Percentiles rank a stretch among this genome's conserved stretches.
Conservation (phyloP, 352 stramenopile genomes). For the Blastocystis sp. region DNA sequence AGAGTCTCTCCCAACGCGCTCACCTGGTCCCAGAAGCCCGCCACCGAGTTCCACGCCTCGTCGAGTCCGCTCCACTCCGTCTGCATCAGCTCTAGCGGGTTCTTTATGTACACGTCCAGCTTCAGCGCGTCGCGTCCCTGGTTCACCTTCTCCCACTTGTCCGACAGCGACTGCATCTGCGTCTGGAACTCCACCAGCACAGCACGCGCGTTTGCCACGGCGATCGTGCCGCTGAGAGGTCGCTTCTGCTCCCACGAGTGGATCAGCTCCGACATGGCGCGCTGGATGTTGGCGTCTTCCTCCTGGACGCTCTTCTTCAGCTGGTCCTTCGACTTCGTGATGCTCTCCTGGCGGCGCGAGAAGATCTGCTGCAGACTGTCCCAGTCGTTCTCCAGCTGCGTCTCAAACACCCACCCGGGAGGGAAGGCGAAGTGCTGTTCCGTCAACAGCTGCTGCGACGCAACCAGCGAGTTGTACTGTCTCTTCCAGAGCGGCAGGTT, state of each 20-base stretch:
- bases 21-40: conserved; percentile 73
- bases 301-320: conserved; percentile 89
- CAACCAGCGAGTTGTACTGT: conserved; percentile 76
- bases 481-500: conserved; percentile 62
- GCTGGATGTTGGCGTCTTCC: conserved; percentile 78
- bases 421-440: conserved; percentile 86
- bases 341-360: conserved; percentile 66
- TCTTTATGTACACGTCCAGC: conserved; percentile 68
- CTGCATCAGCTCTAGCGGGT: conserved; percentile 64
- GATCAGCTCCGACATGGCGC: conserved; percentile 65
- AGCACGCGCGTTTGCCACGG: conserved; percentile 67
- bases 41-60: conserved; percentile 90
- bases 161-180: conserved; percentile 67
- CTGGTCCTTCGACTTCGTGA: conserved; percentile 89
- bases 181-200: conserved; percentile 70
- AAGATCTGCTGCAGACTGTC: conserved; percentile 80
- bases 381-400: conserved; percentile 86
- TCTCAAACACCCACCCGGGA: conserved; percentile 85
- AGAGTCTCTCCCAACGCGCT: conserved; percentile 81
- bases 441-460: conserved; percentile 85
- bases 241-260: conserved; percentile 70
- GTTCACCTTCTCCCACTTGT: conserved; percentile 84
- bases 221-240: conserved; percentile 69
- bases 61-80: conserved; percentile 83
- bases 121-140: conserved; percentile 86